Evolutionary conservation across 2,329 filamentous ascomycete species (phyloP), one percentile per base, ranked within the genome.

Genomic region (Monosporascus cannonballus): DNA sequence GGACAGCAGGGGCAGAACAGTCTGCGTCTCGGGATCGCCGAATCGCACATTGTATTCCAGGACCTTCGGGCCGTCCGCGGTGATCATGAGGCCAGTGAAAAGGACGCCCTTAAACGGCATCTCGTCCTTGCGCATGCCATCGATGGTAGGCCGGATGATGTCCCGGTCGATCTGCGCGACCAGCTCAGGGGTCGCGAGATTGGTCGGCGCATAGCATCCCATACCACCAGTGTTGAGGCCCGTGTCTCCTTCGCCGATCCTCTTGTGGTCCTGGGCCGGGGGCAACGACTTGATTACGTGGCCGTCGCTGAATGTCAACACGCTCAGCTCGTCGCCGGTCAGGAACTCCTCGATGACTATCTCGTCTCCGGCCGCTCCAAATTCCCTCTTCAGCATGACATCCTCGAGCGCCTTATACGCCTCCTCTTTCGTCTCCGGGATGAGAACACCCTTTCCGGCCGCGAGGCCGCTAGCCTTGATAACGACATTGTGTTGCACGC

Each of bases 151-250:
- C 68, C 91, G 84, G n/a, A 97, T 80, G 51, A 96, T 87, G 36
- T 87, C 88, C 52, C 79, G 78, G 67, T 96, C 87, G 56, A 99
- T 84, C 55, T 85, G 79, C 18, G 86, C 86, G 18, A 94, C 79
- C n/a, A 96, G 77, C 56, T 86, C 83, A 49, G 84, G 81, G 0
- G 86, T 87, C 30, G 87, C 85, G 62, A 92, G 86, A 58, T 83
- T 87, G 1, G 92, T 95, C n/a, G 89, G 89, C 17, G 92, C 91
- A 71, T 97, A 97, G 67, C 91, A 96, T 49, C 94, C 94, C 94
- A 97, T 97, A 41, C 94, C 94, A 54, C 93, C 94, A 2, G 94
- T 97, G 73, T 97, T 97, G 38, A 91, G 89, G 1, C 94, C 94
- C 48, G 83, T 79, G 67, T 97, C 93, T 51, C 89, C 90, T 64